These are phyloP conservation scores for Pichia sp. DNA, from an alignment of 1,139 yeast species.

Conservation along the genomic window DNA sequence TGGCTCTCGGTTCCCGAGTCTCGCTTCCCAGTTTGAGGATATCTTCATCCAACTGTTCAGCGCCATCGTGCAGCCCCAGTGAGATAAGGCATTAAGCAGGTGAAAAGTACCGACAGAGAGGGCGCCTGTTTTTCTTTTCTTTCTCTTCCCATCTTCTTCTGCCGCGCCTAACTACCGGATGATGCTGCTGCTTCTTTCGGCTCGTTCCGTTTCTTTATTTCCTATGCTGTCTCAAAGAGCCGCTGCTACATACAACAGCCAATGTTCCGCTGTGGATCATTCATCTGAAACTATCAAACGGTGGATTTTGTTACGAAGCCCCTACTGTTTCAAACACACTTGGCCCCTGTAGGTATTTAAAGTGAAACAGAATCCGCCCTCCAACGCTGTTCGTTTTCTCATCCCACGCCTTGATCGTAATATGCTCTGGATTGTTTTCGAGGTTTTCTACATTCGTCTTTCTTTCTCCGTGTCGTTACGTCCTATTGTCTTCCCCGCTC, in stretches of 20 bases:
- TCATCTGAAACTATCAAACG: background rate
- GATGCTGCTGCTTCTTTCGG: too few species aligned
- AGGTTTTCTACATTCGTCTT: too few species aligned
- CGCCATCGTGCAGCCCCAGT: background rate
- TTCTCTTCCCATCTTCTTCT: background rate
- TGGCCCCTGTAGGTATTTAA: background rate
- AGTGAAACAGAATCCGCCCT: background rate
- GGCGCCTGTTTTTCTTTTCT: background rate
- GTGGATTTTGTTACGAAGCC: background rate
- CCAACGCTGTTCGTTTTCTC: background rate
- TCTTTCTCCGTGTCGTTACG: too few species aligned
- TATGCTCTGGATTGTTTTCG: too few species aligned
- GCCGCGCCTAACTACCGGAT: too few species aligned
- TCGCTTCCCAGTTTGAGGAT: too few species aligned
- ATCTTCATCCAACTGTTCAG: background rate
- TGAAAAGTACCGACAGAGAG: too few species aligned
- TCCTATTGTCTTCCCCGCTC: too few species aligned
- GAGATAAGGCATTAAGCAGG: background rate
- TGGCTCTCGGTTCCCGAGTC: too few species aligned
- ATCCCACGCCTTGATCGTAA: background rate
- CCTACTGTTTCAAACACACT: background rate
- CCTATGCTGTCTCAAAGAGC: too few species aligned
- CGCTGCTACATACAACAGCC: background rate
- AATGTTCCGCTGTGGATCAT: background rate
- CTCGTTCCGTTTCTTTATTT: too few species aligned